Conservation (phyloP, 331 rosid species). For the Malus hybrid region DNA sequence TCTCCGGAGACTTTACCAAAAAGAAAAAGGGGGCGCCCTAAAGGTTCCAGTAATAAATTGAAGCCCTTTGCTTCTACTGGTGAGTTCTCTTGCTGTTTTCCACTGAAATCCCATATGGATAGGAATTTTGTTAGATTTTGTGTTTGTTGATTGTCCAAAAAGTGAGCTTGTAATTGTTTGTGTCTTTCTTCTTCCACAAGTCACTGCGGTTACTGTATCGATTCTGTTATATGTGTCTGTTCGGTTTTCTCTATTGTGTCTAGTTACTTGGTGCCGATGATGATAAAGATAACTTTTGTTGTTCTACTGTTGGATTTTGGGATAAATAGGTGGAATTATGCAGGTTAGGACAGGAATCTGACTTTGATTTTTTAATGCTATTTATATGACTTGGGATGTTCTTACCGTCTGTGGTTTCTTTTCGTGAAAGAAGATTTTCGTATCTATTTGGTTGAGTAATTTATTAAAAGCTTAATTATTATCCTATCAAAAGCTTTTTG, state of each 20-base stretch:
- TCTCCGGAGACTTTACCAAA: background rate
- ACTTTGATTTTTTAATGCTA: background rate
- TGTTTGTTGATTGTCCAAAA: background rate
- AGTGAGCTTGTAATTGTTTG: too few relatives aligned
- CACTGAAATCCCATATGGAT: too few relatives aligned
- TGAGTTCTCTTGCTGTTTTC: slow-evolving; percentile 6
- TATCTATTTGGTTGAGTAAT: background rate
- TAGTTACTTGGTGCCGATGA: background rate
- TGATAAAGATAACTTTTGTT: background rate
- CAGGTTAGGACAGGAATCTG: background rate
- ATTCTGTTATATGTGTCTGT: too few relatives aligned
- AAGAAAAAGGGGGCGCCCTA: slow-evolving; percentile 46
- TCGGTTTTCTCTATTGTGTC: background rate
- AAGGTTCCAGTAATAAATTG: slow-evolving; percentile 38
- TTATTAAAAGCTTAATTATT: background rate
- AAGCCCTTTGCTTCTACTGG: slow-evolving; percentile 38
- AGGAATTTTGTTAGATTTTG: background rate
- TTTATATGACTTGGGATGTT: background rate
- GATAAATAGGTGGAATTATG: background rate
- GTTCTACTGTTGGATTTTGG: background rate
- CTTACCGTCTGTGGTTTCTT: background rate
- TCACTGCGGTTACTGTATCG: too few relatives aligned
- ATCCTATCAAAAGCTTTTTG: background rate
- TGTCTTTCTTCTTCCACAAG: too few relatives aligned
- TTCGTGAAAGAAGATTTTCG: background rate